A percentile compares a stretch with the other conserved stretches of the same genome.
phyloP scores from a whole-genome alignment of 2,329 filamentous ascomycete species.

The Cryphonectria parasitica region DNA sequence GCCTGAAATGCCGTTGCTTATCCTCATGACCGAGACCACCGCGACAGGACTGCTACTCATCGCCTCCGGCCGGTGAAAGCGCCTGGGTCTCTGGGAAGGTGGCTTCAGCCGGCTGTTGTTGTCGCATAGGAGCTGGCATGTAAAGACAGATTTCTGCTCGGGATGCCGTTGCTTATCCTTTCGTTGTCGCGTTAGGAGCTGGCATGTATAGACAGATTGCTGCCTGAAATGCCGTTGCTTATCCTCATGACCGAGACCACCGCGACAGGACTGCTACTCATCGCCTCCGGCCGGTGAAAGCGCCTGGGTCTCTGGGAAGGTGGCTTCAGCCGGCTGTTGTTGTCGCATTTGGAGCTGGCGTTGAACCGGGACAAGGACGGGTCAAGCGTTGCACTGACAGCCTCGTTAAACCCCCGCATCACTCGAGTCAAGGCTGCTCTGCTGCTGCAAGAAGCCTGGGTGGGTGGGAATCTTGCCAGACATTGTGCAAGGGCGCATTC shows the following conservation, averaged over 20 bases:
- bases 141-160: no score
- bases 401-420: neutral
- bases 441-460: neutral
- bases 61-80: no score
- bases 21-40: neutral
- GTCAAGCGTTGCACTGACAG: no score
- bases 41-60: neutral
- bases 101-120: no score
- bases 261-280: neutral
- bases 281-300: no score
- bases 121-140: no score
- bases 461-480: slow-evolving; percentile 1
- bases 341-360: neutral
- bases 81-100: neutral
- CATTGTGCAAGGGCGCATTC: neutral
- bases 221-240: neutral
- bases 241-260: neutral
- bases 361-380: neutral
- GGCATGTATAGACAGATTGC: no score
- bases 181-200: no score
- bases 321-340: neutral
- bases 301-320: neutral
- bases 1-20: neutral
- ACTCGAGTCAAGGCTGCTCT: neutral
- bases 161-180: no score